Conservation (phyloP, 345 rosid genomes). For the Hypericum androsaemum region DNA sequence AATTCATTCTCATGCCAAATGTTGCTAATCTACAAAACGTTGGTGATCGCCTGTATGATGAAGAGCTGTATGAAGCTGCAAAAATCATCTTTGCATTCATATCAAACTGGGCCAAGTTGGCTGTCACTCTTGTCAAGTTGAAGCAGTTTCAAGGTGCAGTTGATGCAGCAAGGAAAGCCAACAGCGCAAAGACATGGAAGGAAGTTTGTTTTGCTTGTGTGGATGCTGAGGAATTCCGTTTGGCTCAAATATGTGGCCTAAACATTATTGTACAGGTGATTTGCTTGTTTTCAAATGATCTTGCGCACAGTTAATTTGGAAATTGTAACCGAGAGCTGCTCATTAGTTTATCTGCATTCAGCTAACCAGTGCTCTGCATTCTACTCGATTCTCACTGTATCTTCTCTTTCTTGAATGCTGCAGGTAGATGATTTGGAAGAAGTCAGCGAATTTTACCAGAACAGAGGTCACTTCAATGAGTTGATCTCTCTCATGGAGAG, state of each 20-base stretch:
- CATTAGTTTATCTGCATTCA: neutral
- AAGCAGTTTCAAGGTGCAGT: conserved; percentile 97
- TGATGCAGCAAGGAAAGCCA: conserved; percentile 97
- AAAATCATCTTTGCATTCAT: conserved; percentile 86
- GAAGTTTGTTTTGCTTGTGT: conserved; percentile 98
- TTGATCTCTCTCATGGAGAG: conserved; percentile 98
- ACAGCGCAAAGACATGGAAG: conserved; percentile 99
- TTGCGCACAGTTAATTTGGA: too few relatives aligned
- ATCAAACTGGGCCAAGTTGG: conserved; percentile 99
- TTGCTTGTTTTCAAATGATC: neutral
- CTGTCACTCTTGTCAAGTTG: conserved; percentile 84
- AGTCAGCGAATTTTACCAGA: conserved; percentile 93
- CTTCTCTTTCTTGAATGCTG: neutral
- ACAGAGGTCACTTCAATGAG: conserved; percentile 94
- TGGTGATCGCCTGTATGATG: conserved; percentile 89
- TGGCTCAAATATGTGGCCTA: conserved; percentile 96
- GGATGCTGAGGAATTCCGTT: conserved; percentile 92
- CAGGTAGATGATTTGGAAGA: conserved; percentile 98
- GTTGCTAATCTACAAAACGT: conserved; percentile 93
- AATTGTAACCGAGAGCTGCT: too few relatives aligned
- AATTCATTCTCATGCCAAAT: conserved; percentile 93
- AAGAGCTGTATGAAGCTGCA: conserved; percentile 86
- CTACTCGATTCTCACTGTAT: neutral
- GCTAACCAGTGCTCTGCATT: neutral
- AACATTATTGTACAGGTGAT: conserved; percentile 85